Evolutionary conservation across 345 rosid species (phyloP).

Genomic region (Aurinia saxatilis): DNA sequence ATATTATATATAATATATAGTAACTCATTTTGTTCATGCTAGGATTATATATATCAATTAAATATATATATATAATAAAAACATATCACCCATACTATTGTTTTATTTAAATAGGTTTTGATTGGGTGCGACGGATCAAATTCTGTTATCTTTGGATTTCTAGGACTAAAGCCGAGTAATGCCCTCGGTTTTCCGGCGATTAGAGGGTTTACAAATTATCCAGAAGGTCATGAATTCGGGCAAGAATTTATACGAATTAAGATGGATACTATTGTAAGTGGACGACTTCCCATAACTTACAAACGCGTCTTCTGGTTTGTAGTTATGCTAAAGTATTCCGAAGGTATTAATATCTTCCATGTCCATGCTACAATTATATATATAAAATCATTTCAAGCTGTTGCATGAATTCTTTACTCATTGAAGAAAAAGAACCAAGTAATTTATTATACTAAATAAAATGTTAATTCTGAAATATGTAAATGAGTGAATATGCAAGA

Average conservation of each 20-base stretch:
- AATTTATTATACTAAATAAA: too few relatives aligned
- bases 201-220: constrained; percentile 39
- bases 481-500: too few relatives aligned
- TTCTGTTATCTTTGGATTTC: constrained; percentile 33
- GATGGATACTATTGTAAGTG: constrained; percentile 13
- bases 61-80: too few relatives aligned
- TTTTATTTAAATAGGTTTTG: constrained; percentile 20
- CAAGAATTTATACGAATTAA: constrained; percentile 18
- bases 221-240: constrained; percentile 31
- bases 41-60: too few relatives aligned
- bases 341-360: not conserved
- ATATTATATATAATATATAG: too few relatives aligned
- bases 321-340: not conserved
- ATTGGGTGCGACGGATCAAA: constrained; percentile 56
- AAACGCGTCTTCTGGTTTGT: constrained; percentile 43
- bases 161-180: constrained; percentile 30
- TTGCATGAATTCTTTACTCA: too few relatives aligned
- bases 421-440: too few relatives aligned
- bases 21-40: too few relatives aligned
- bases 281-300: constrained; percentile 31
- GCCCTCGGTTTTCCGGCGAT: constrained; percentile 21
- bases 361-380: not conserved
- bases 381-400: not conserved
- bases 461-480: too few relatives aligned
- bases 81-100: not conserved